phyloP scores from a whole-genome alignment of 768 basidiomycete species.

The Hirschioporus abietinus region DNA sequence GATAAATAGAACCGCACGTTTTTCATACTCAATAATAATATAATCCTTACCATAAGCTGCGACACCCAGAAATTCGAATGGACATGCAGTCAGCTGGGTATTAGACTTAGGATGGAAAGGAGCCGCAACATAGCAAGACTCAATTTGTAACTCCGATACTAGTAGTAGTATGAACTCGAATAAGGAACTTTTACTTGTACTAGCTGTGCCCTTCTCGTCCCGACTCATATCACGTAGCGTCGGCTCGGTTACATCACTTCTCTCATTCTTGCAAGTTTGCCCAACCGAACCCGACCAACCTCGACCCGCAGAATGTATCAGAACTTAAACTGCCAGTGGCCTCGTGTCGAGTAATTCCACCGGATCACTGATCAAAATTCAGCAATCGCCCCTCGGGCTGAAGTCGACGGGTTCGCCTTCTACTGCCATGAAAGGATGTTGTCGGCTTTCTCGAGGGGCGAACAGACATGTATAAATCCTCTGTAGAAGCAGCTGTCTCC shows the following conservation, averaged over 20 bases:
- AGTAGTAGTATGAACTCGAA: background rate
- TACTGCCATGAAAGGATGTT: background rate
- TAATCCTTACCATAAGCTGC: background rate
- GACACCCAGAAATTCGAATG: background rate
- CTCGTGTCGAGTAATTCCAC: background rate
- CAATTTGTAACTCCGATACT: too few relatives aligned
- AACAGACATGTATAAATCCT: background rate
- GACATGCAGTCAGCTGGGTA: background rate
- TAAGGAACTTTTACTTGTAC: too few relatives aligned
- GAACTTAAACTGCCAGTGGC: background rate
- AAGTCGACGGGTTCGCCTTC: background rate
- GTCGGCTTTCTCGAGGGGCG: background rate
- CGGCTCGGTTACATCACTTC: background rate
- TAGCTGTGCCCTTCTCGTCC: background rate
- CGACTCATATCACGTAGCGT: background rate
- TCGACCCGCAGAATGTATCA: too few relatives aligned
- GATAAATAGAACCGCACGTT: background rate
- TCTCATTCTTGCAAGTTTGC: background rate
- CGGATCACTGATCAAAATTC: background rate
- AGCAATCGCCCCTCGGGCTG: background rate
- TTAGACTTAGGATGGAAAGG: too few relatives aligned
- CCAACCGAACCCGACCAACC: background rate
- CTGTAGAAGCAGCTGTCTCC: background rate
- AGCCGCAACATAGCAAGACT: too few relatives aligned
- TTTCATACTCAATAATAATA: background rate